Conservation (phyloP, 73 alveolate species). For the Paramecium caudatum region DNA sequence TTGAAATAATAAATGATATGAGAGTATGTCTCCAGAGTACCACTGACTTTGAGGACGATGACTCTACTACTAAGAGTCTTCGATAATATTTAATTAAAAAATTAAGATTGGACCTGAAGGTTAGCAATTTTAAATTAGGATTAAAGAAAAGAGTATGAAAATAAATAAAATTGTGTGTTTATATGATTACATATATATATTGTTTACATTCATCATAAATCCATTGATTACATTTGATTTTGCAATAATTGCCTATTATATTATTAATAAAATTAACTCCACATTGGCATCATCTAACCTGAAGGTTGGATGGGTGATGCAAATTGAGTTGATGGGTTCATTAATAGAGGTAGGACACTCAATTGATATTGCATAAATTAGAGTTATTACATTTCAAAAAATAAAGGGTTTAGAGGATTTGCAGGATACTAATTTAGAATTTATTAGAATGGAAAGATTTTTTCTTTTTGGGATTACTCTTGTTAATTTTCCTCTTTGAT, state of each 20-base stretch:
- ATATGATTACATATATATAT: constrained; percentile 28
- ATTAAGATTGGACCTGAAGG: neutral
- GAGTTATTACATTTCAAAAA: too few relatives aligned
- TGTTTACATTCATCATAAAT: constrained; percentile 25
- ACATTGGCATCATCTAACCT: neutral
- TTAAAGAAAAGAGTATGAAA: neutral
- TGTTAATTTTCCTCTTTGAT: constrained; percentile 20
- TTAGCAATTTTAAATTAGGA: neutral
- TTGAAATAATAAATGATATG: neutral
- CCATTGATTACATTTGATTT: neutral
- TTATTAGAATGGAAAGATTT: too few relatives aligned
- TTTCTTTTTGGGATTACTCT: too few relatives aligned
- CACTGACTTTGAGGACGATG: constrained; percentile 3
- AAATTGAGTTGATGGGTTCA: too few relatives aligned
- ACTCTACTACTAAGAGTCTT: neutral
- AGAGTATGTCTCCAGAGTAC: neutral
- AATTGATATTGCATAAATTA: too few relatives aligned
- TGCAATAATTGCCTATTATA: neutral
- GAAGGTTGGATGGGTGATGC: too few relatives aligned
- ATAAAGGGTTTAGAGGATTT: too few relatives aligned
- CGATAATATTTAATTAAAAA: neutral
- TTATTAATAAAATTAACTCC: neutral
- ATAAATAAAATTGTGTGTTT: constrained; percentile 2
- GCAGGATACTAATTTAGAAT: too few relatives aligned
- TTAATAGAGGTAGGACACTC: too few relatives aligned